Evolutionary conservation across 2,329 filamentous ascomycete genomes (phyloP).

Genomic region (Pestalotiopsis sp.): DNA sequence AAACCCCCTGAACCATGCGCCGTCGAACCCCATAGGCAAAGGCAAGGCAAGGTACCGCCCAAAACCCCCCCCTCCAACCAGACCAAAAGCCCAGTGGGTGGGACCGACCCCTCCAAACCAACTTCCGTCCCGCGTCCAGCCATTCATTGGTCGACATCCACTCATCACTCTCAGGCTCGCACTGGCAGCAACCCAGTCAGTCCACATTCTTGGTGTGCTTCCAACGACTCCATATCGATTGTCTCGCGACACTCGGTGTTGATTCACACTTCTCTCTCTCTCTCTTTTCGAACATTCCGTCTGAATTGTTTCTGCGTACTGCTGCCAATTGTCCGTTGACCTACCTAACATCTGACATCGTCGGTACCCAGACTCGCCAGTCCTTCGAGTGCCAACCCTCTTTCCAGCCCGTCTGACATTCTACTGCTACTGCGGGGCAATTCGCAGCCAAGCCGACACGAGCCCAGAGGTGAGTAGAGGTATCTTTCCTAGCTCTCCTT

Average conservation of each 20-base stretch:
- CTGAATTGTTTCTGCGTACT: neutral
- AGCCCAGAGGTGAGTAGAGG: conserved; percentile 16
- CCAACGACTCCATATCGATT: neutral
- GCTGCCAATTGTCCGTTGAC: neutral
- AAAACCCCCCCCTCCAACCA: no score
- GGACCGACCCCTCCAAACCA: neutral
- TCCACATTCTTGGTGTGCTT: neutral
- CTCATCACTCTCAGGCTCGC: neutral
- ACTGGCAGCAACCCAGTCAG: neutral
- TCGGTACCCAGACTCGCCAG: neutral
- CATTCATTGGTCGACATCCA: neutral
- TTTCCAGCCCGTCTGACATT: neutral
- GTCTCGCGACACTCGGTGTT: neutral
- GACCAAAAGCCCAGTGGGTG: neutral
- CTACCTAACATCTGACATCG: neutral
- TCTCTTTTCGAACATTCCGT: neutral
- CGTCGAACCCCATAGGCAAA: neutral
- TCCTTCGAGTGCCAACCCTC: neutral
- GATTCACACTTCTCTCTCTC: neutral
- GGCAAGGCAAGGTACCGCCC: no score
- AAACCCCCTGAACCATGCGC: neutral
- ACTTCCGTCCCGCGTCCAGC: neutral
- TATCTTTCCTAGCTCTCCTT: conserved; percentile 13
- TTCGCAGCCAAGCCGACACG: neutral
- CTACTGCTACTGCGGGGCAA: conserved; percentile 10